Percentiles rank a stretch among this genome's conserved stretches.
These are phyloP conservation scores for Zygosaccharomyces sapae DNA, from an alignment of 1,139 yeast species.

Conservation along the genomic window DNA sequence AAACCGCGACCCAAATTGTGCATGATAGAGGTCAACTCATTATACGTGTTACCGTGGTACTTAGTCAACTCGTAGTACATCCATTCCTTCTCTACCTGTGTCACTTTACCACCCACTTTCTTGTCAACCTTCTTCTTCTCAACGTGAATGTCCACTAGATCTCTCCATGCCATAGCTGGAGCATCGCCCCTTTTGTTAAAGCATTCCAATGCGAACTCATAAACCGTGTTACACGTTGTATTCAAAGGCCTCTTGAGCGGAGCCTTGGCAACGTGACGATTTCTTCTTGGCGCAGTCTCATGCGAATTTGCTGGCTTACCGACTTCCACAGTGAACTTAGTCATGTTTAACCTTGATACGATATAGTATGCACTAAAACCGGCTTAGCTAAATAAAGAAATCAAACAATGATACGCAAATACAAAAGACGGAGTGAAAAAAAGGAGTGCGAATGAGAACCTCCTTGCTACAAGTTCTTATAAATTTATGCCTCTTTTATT, in stretches of 20 bases:
- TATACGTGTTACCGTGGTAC: conserved; percentile 63
- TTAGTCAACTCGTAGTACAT: conserved; percentile 71
- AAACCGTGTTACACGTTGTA: conserved; percentile 60
- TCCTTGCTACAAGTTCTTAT: neutral
- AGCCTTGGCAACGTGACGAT: conserved; percentile 49
- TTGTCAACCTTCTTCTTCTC: conserved; percentile 76
- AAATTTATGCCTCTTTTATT: neutral
- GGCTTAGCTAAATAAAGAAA: too few species aligned
- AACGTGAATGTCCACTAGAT: conserved; percentile 62
- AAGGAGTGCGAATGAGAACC: too few species aligned
- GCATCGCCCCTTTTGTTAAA: conserved; percentile 52
- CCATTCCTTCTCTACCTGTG: conserved; percentile 81
- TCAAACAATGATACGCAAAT: too few species aligned
- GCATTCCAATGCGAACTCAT: conserved; percentile 65
- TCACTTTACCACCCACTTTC: conserved; percentile 70
- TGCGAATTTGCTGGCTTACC: conserved; percentile 72
- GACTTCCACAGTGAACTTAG: conserved; percentile 50
- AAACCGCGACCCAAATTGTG: conserved; percentile 71
- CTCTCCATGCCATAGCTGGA: conserved; percentile 77
- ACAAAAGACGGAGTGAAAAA: too few species aligned
- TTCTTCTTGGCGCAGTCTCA: conserved; percentile 91
- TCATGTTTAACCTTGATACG: conserved; percentile 5
- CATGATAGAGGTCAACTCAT: conserved; percentile 50
- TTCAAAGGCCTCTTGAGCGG: conserved; percentile 54
- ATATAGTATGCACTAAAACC: neutral